These are phyloP conservation scores for Dendrothele bispora DNA, from an alignment of 768 basidiomycete genomes.

Conservation along the genomic window DNA sequence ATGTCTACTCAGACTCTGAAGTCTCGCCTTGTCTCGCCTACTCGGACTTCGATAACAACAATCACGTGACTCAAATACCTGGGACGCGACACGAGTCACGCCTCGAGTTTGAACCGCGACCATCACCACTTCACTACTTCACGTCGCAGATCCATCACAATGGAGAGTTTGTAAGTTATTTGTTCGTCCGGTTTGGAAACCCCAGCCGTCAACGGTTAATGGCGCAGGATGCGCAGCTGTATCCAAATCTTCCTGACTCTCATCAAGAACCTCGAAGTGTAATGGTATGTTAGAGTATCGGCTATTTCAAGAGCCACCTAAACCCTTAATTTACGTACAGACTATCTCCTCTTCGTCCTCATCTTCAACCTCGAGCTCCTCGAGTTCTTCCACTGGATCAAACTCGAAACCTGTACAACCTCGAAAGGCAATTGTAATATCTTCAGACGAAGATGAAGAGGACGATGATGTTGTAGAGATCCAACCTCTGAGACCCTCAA, in stretches of 20 bases:
- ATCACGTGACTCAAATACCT: no score
- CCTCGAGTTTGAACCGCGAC: no score
- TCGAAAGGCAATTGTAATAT: conserved; percentile 3
- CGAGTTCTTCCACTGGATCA: background rate
- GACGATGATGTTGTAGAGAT: conserved; percentile 1
- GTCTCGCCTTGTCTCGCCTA: no score
- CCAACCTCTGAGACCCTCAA: background rate
- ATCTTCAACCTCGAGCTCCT: background rate
- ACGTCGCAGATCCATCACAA: no score
- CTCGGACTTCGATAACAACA: no score
- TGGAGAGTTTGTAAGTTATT: conserved; percentile 7
- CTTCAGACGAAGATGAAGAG: conserved; percentile 8
- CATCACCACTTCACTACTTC: no score
- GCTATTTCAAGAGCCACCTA: background rate
- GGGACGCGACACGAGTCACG: no score
- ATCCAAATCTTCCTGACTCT: background rate
- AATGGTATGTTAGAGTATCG: background rate
- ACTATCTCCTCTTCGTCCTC: conserved; percentile 1
- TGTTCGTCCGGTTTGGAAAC: background rate
- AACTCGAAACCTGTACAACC: background rate
- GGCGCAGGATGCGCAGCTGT: conserved; percentile 4
- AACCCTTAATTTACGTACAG: background rate
- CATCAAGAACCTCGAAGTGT: background rate
- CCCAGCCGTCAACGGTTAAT: conserved; percentile 7
- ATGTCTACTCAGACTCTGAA: no score